Base-by-base conservation (phyloP, 2,329 filamentous ascomycete species). In the Dactylellina haptotyla region DNA sequence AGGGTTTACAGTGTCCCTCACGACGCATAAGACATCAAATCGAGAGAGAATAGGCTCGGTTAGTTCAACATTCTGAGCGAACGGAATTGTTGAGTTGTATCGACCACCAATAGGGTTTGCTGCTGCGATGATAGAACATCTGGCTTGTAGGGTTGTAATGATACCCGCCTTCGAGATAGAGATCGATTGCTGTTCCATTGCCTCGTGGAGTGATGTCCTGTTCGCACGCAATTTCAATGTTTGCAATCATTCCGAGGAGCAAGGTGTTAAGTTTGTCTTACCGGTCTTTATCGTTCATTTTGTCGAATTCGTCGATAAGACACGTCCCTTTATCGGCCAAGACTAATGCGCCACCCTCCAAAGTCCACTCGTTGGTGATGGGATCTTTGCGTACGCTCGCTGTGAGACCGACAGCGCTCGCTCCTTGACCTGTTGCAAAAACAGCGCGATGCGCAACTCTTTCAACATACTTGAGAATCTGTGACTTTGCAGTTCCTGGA, bases 151-250 rank as follows among this genome's bases (percentile, higher is more conserved):
- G 0, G 95, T 98, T 0, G 95, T 99, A 45, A 99, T 95, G 74
- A 99, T 99, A 82, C 95, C 95, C 0, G 95, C 95, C 81, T 99
- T 99, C 76, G 93, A 97, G 79, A 99, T 99, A 74, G 94, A 98
- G 77, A 99, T 99, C 1, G 95, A 99, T 83, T 99, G 95, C 82
- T 99, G 95, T 82, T 99, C 95, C 95, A 99, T 99, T 72, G 95
- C 95, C 84, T 99, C 95, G 86, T 99, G 95, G 77, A 99, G 99
- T 5, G 93, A 97, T 0, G 95, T 98, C 76, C 95, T 70, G 28
- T 45, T 3, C 26, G 28, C 58, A 14, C 56, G 26, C 9, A 4
- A 25, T 30, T 16, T 1, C 16, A 9, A 25, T 4, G 18, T 18
- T 16, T n/a, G 4, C 1, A 18, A n/a, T 28, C 25, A 28, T 30